These are phyloP conservation scores for Coemansia sp. DNA, from an alignment of 192 early-diverging fungal species.

Conservation along the genomic window DNA sequence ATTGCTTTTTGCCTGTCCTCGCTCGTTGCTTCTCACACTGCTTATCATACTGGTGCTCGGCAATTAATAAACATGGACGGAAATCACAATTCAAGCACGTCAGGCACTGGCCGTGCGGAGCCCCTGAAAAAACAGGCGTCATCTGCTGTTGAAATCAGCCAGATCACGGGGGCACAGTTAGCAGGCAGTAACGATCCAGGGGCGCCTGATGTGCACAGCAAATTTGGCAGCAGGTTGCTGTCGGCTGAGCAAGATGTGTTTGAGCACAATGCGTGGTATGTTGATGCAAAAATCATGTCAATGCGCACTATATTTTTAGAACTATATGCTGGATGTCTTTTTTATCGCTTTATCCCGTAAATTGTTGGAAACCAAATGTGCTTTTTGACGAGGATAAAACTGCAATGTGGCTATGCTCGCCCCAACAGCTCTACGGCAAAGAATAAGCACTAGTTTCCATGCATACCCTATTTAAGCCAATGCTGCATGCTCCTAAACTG, in stretches of 20 bases:
- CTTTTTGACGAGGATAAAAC: no score
- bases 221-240: constrained; percentile 79
- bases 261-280: constrained; percentile 90
- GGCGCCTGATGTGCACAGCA: constrained; percentile 3
- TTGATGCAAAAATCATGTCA: constrained; percentile 4
- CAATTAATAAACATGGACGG: neutral
- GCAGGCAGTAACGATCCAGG: constrained; percentile 6
- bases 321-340: neutral
- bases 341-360: neutral
- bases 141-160: constrained; percentile 36
- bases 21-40: neutral
- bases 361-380: neutral
- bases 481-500: neutral
- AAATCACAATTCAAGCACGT: constrained; percentile 8
- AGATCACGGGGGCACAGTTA: constrained; percentile 7
- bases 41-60: no score
- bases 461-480: neutral
- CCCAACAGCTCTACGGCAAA: neutral
- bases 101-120: constrained; percentile 3
- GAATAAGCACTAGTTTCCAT: neutral
- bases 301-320: constrained; percentile 1
- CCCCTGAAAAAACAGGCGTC: constrained; percentile 45
- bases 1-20: neutral
- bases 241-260: constrained; percentile 75
- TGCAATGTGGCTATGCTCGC: neutral